These are phyloP conservation scores for Podospora appendiculata DNA, from an alignment of 495 filamentous ascomycete species.

Conservation along the genomic window DNA sequence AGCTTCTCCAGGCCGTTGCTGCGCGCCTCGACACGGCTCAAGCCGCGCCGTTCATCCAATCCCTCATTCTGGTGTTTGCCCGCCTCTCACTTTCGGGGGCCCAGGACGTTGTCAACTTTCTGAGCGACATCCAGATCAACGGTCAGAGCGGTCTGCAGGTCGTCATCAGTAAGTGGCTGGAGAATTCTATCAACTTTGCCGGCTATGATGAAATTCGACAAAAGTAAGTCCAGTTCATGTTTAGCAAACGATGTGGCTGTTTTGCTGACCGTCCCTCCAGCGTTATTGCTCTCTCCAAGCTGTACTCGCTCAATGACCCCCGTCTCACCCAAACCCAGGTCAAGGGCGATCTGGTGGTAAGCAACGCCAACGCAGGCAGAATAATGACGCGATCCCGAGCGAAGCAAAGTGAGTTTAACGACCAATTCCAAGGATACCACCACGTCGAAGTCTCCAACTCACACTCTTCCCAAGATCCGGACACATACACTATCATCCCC, in stretches of 20 bases:
- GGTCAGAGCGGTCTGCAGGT: conserved; percentile 72
- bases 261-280: conserved; percentile 38
- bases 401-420: conserved; percentile 49
- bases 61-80: conserved; percentile 90
- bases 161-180: conserved; percentile 89
- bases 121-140: conserved; percentile 72
- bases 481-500: conserved; percentile 80
- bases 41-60: conserved; percentile 77
- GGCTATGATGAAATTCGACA: conserved; percentile 95
- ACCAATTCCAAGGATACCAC: neutral
- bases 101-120: conserved; percentile 84
- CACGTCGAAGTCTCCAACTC: conserved; percentile 7
- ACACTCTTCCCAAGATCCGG: conserved; percentile 52
- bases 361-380: conserved; percentile 55
- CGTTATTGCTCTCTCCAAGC: conserved; percentile 81
- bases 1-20: conserved; percentile 90
- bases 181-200: conserved; percentile 91
- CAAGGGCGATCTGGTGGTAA: conserved; percentile 82
- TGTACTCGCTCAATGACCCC: conserved; percentile 80
- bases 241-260: too few relatives aligned
- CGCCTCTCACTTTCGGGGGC: conserved; percentile 76
- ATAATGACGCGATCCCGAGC: conserved; percentile 91
- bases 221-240: conserved; percentile 70
- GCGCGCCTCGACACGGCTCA: conserved; percentile 71
- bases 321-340: conserved; percentile 72